These are phyloP conservation scores for Hura crepitans DNA, from an alignment of 441 rosid species.

Conservation along the genomic window DNA sequence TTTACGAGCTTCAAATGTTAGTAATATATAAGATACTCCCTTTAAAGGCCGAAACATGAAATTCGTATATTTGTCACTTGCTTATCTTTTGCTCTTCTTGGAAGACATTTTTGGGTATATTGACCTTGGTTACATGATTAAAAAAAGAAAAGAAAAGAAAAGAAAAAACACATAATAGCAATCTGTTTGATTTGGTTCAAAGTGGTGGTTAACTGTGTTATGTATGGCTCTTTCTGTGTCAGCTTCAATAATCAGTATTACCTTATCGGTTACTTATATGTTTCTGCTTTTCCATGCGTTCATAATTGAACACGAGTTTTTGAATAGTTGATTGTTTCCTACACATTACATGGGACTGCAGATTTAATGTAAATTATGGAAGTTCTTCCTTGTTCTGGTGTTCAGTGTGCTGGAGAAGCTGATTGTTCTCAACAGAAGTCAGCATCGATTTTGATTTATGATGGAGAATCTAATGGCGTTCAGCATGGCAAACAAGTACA, in stretches of 20 bases:
- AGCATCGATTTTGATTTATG: slow-evolving; percentile 27
- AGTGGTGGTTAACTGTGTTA: slow-evolving; percentile 2
- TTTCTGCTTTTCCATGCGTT: slow-evolving; percentile 19
- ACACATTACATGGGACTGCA: slow-evolving; percentile 27
- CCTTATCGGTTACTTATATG: not conserved
- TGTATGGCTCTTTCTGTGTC: not conserved
- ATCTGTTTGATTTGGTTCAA: not conserved
- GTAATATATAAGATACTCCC: no score
- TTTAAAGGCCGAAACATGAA: not conserved
- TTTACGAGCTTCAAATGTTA: no score
- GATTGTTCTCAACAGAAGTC: slow-evolving; percentile 40
- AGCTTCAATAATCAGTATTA: not conserved
- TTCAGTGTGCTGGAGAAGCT: slow-evolving; percentile 44
- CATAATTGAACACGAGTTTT: slow-evolving; percentile 28
- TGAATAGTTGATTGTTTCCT: slow-evolving; percentile 21
- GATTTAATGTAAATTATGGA: slow-evolving; percentile 48
- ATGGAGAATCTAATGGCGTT: slow-evolving; percentile 33
- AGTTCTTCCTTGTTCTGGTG: slow-evolving; percentile 49
- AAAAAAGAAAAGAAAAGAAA: no score
- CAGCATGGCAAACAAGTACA: slow-evolving; percentile 39
- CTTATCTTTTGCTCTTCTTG: not conserved
- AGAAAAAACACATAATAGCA: not conserved
- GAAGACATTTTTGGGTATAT: not conserved
- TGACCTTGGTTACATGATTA: not conserved
- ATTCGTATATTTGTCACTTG: not conserved